Evolutionary conservation across 1,284 basidiomycete genomes (phyloP).

Genomic region (Fomitopsis pinicola): DNA sequence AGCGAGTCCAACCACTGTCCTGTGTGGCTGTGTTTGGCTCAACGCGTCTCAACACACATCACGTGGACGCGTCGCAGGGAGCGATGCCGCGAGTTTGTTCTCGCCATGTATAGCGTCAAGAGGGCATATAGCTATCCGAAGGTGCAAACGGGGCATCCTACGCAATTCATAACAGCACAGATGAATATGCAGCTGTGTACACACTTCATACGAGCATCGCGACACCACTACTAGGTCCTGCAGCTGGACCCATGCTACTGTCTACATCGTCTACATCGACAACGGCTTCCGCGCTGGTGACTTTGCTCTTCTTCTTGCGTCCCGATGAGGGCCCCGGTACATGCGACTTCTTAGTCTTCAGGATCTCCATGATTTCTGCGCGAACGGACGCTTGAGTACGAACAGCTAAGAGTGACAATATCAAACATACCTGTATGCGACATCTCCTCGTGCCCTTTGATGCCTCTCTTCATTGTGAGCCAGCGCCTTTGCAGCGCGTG

Average conservation of each 20-base stretch:
- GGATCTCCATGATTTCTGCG: conserved; percentile 75
- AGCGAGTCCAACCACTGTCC: background rate
- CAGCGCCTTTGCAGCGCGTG: conserved; percentile 73
- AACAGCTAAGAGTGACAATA: conserved; percentile 7
- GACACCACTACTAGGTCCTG: background rate
- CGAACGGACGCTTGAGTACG: background rate
- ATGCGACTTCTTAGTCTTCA: conserved; percentile 64
- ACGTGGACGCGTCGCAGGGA: background rate
- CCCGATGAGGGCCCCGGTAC: conserved; percentile 36
- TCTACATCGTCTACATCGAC: conserved; percentile 30
- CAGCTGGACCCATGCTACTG: background rate
- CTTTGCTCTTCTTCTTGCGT: conserved; percentile 40
- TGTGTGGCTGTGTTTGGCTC: background rate
- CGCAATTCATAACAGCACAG: background rate
- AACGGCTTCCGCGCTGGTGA: conserved; percentile 51
- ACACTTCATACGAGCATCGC: background rate
- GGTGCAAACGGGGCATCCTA: too few relatives aligned
- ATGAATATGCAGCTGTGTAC: background rate
- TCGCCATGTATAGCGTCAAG: too few relatives aligned
- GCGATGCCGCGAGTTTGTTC: too few relatives aligned
- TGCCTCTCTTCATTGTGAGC: conserved; percentile 68
- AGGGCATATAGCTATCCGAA: background rate
- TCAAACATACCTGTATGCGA: conserved; percentile 56
- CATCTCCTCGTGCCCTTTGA: conserved; percentile 76
- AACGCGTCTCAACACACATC: background rate